phyloP scores from a whole-genome alignment of 192 early-diverging fungal species.

The Coemansia erecta region DNA sequence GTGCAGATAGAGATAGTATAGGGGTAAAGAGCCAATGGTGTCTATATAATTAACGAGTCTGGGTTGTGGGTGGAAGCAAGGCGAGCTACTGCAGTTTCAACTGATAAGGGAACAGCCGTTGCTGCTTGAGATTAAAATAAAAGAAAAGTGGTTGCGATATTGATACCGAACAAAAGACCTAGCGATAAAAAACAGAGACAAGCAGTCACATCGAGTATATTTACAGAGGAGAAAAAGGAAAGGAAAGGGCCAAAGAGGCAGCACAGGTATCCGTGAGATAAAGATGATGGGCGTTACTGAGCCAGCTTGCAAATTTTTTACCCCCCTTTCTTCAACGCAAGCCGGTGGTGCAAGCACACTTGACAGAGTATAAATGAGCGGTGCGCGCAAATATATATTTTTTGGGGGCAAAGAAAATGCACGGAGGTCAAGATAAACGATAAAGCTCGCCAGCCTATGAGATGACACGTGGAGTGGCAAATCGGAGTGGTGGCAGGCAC shows the following conservation, averaged over 20 bases:
- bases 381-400: slow-evolving; percentile 6
- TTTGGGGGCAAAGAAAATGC: slow-evolving; percentile 1
- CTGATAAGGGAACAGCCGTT: too few species aligned
- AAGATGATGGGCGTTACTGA: background rate
- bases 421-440: slow-evolving; percentile 1
- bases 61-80: background rate
- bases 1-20: too few species aligned
- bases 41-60: background rate
- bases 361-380: background rate
- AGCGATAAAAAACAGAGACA: slow-evolving; percentile 3
- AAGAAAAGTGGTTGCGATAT: background rate
- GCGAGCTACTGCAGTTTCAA: too few species aligned
- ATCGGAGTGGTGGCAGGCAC: too few species aligned
- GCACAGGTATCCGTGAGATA: background rate
- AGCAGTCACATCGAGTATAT: slow-evolving; percentile 2
- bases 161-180: background rate
- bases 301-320: background rate
- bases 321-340: background rate
- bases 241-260: background rate
- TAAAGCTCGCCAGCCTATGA: slow-evolving; percentile 2
- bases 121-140: background rate
- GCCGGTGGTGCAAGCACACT: too few species aligned
- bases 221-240: background rate
- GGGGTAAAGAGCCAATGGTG: too few species aligned
- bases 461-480: slow-evolving; percentile 6